Evolutionary conservation across 192 early-diverging fungal genomes (phyloP), one percentile per base, ranked within the genome.

Genomic region (Thamnidium elegans): DNA sequence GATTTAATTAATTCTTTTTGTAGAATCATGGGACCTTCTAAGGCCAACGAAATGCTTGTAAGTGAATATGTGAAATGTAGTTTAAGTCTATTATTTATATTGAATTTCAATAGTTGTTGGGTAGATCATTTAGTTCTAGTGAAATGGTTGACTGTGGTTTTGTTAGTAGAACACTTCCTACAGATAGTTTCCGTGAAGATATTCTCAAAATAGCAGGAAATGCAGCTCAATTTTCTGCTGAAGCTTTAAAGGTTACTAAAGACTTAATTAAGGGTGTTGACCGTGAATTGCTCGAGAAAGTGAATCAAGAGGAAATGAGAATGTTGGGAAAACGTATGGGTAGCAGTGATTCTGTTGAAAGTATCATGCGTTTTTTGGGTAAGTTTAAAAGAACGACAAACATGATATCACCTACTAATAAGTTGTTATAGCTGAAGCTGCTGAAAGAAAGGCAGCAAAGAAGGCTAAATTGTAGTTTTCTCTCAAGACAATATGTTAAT

Each of bases 131-230:
- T 19, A 72, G 77, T 3, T 85, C 86, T 8, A 42, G 74, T 45
- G 89, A 90, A 55, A 80, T 88, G 77, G 78, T 74, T n/a, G 61
- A 81, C 32, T 72, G 70, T 20, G 80, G 86, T 19, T 77, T 90
- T 50, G 69, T 88, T 42, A 71, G 74, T 7, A 68, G 82, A 19
- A 71, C 86, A 20, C 67, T 89, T 23, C 73, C 79, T 23, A 50
- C 63, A 30, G 85, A 85, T 19, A 75, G 62, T 4, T 79, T 90
- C 30, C 55, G 78, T 51, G 75, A 75, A 8, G 59, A 71, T 26
- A 81, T 84, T 0, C 54, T 90, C 19, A 67, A 66, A 43, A 20
- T 81, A 7, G 84, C 89, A 1, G 75, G 70, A 3, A 53, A 74
- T 23, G 66, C 83, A 20, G 84, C 86, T 4, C 66, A 81, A 42